Evolutionary conservation across 2,329 filamentous ascomycete genomes (phyloP).

Genomic region (Epichloe aotearoae): DNA sequence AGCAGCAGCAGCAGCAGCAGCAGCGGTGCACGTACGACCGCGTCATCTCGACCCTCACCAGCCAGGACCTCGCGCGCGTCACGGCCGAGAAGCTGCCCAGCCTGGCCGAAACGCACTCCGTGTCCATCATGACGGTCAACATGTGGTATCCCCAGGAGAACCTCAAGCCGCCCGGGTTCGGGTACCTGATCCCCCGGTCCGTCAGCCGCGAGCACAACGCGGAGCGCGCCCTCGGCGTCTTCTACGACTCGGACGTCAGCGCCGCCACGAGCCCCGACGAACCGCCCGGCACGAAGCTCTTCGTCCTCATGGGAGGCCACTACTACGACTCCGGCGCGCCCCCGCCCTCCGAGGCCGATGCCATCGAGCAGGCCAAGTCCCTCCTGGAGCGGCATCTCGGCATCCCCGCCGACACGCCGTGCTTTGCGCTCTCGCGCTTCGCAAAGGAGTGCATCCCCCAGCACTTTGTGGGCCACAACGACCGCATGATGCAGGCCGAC

Average conservation of each 20-base stretch:
- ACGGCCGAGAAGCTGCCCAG: constrained; percentile 28
- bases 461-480: constrained; percentile 66
- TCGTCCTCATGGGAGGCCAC: constrained; percentile 90
- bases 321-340: constrained; percentile 48
- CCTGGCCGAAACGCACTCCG: constrained; percentile 44
- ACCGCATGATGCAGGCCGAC: constrained; percentile 45
- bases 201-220: constrained; percentile 61
- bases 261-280: constrained; percentile 35
- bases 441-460: constrained; percentile 74
- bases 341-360: constrained; percentile 49
- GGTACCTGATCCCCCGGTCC: constrained; percentile 77
- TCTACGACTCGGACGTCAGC: constrained; percentile 66
- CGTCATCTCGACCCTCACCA: constrained; percentile 52
- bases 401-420: constrained; percentile 47
- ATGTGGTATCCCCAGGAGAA: constrained; percentile 61
- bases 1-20: background rate
- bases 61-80: constrained; percentile 28
- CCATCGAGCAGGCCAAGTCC: constrained; percentile 52
- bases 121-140: constrained; percentile 86
- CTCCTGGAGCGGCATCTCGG: constrained; percentile 62
- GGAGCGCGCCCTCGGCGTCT: constrained; percentile 74
- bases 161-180: constrained; percentile 62
- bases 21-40: constrained; percentile 31
- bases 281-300: constrained; percentile 65
- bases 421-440: constrained; percentile 44